Base-by-base conservation (phyloP, 2,329 filamentous ascomycete species). In the Aspergillus candidus region DNA sequence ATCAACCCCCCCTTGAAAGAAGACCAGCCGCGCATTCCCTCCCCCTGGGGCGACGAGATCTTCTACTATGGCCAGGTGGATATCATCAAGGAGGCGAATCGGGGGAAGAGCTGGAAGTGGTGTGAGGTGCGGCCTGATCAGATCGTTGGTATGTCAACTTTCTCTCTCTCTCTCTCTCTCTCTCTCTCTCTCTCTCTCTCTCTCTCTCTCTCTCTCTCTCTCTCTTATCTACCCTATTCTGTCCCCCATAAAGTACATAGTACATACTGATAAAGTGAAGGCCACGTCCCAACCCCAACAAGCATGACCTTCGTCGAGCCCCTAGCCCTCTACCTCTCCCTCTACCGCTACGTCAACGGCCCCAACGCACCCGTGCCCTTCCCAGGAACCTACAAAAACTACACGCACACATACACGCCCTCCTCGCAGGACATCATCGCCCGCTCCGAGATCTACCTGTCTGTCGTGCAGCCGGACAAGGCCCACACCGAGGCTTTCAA, bases 1-100 rank as follows among this genome's bases (percentile, higher is more conserved):
- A 52, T 56, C 59, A 44, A 54, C 53, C 51, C 62, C 11, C 70
- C 71, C 0, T 51, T 72, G 35, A 59, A 59, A 27, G 70, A 73
- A 54, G 58, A 59, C 10, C 49, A 63, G 22, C 66, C 66, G 0
- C 64, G 67, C n/a, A 65, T 73, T 30, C 65, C 68, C 2, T 63
- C 68, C 41, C 69, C 68, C 0, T 65, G 65, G 39, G 66, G 66
- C 1, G 65, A 66, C 10, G 61, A 71, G 46, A 67, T 73, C 47
- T 73, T 73, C 57, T 73, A 74, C 56, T 73, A 73, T 51, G 59
- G 53, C n/a, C 69, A 73, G 54, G 62, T 65, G 14, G 71, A 73
- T 48, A 54, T 68, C 40, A 54, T 73, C 14, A 56, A 58, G 18
- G 46, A 58, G 30, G 52, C 66, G 35, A 55, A 61, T 10, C 51